These are phyloP conservation scores for Pezicula radicicola DNA, from an alignment of 2,329 filamentous ascomycete species.

Conservation along the genomic window DNA sequence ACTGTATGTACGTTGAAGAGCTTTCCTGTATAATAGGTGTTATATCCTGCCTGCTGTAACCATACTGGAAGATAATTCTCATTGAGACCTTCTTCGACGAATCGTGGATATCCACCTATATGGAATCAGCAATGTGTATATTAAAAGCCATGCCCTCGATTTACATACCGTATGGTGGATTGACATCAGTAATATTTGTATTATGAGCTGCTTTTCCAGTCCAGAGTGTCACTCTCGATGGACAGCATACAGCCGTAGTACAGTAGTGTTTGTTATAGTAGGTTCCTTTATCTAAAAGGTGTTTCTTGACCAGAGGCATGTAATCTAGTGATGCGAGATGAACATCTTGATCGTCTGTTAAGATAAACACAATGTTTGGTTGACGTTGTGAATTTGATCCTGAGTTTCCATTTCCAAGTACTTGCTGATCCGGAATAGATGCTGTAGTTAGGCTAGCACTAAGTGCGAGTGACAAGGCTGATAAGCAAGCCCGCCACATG, in stretches of 20 bases:
- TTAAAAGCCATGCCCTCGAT: background rate
- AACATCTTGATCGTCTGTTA: constrained; percentile 22
- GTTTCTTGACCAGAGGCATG: constrained; percentile 49
- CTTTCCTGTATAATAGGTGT: constrained; percentile 70
- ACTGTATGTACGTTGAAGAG: constrained; percentile 61
- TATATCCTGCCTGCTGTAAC: constrained; percentile 64
- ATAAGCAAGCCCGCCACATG: too few species aligned
- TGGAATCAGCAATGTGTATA: background rate
- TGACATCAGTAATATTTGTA: constrained; percentile 51
- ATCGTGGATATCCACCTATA: constrained; percentile 58
- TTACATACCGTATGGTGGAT: constrained; percentile 43
- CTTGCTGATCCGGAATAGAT: too few species aligned
- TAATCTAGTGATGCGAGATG: constrained; percentile 38
- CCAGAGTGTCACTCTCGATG: constrained; percentile 55
- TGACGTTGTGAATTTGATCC: background rate
- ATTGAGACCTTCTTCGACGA: constrained; percentile 60
- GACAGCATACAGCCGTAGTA: constrained; percentile 58
- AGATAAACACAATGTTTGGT: constrained; percentile 57
- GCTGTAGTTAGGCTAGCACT: too few species aligned
- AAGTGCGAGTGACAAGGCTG: too few species aligned
- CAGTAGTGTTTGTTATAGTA: constrained; percentile 55
- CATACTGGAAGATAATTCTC: constrained; percentile 66
- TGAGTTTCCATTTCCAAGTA: too few species aligned
- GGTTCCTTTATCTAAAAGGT: constrained; percentile 50
- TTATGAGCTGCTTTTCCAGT: constrained; percentile 60